phyloP scores from a whole-genome alignment of 1,284 basidiomycete genomes.

The Ceratobasidium sp. region DNA sequence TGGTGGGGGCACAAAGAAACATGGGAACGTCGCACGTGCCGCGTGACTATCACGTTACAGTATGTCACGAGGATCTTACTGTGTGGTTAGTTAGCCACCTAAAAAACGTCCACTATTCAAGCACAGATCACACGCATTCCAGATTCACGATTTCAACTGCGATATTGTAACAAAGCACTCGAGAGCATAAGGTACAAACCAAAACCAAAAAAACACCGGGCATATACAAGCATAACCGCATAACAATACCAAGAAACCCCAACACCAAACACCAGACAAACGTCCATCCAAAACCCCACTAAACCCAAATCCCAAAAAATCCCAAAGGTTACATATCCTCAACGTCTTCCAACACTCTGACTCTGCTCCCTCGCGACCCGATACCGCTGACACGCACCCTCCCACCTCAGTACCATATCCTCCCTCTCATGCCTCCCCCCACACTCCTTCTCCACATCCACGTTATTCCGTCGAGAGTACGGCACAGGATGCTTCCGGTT shows the following conservation, averaged over 20 bases:
- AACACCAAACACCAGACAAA: too few relatives aligned
- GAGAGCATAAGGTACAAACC: neutral
- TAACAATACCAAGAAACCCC: too few relatives aligned
- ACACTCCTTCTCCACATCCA: slow-evolving; percentile 18
- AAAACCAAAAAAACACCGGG: neutral
- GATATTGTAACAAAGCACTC: neutral
- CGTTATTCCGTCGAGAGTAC: neutral
- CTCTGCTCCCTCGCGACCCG: slow-evolving; percentile 1
- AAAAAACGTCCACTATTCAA: too few relatives aligned
- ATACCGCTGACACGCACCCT: slow-evolving; percentile 39
- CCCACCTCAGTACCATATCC: slow-evolving; percentile 36
- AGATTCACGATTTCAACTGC: neutral
- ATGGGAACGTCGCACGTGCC: too few relatives aligned
- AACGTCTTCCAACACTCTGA: neutral
- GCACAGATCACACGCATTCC: too few relatives aligned
- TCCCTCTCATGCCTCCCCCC: slow-evolving; percentile 1
- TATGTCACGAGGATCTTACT: too few relatives aligned
- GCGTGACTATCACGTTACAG: too few relatives aligned
- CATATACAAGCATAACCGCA: neutral
- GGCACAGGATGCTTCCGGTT: slow-evolving; percentile 34
- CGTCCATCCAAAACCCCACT: neutral
- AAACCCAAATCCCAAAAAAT: neutral
- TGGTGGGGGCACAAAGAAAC: too few relatives aligned
- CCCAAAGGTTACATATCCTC: too few relatives aligned
- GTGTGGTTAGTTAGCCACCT: too few relatives aligned